phyloP scores from a whole-genome alignment of 2,329 filamentous ascomycete genomes.

The Periconia sp. region DNA sequence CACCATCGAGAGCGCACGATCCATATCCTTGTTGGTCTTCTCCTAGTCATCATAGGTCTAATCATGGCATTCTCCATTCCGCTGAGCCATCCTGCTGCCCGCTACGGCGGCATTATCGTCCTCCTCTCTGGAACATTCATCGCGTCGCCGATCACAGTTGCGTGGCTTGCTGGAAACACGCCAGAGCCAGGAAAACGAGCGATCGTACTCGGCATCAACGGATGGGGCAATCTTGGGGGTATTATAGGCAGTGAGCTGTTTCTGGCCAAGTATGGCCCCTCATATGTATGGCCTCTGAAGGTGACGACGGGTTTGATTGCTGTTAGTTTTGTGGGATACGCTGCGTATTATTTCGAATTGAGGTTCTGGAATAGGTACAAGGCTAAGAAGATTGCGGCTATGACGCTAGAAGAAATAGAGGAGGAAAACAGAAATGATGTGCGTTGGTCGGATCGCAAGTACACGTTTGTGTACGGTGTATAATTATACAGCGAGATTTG shows the following conservation, averaged over 20 bases:
- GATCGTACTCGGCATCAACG: constrained; percentile 26
- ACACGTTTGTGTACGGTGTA: constrained; percentile 32
- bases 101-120: constrained; percentile 28
- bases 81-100: constrained; percentile 5
- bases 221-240: constrained; percentile 32
- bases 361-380: constrained; percentile 21
- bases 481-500: constrained; percentile 4
- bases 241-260: constrained; percentile 28
- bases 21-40: constrained; percentile 55
- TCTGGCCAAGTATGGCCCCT: constrained; percentile 21
- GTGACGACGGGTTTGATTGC: constrained; percentile 30
- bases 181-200: constrained; percentile 21
- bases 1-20: constrained; percentile 51
- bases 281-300: constrained; percentile 26
- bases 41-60: constrained; percentile 47
- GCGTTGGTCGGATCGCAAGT: constrained; percentile 30
- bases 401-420: constrained; percentile 20
- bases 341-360: constrained; percentile 24
- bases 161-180: constrained; percentile 32
- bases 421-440: constrained; percentile 21
- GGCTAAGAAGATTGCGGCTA: constrained; percentile 13
- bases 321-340: constrained; percentile 23
- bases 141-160: constrained; percentile 27
- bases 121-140: constrained; percentile 32
- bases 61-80: constrained; percentile 19